Percentiles rank a stretch among this genome's conserved stretches.
Evolutionary conservation across 257 asterid species (phyloP).

Genomic region (Hygrophila difformis): DNA sequence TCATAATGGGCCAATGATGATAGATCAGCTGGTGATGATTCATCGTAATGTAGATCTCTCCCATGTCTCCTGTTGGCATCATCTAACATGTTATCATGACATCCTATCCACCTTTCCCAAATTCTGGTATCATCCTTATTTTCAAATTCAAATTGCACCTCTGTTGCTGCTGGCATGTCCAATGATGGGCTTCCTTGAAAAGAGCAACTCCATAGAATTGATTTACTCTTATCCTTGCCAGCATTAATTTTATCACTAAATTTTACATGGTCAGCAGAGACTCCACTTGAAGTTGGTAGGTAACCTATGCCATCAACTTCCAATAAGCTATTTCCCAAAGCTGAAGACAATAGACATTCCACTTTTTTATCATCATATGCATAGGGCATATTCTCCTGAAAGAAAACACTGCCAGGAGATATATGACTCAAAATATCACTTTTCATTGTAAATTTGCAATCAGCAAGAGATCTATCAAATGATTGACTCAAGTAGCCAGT

Average conservation of each 20-base stretch:
- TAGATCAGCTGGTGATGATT: constrained; percentile 22
- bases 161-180: constrained; percentile 30
- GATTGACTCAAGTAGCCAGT: constrained; percentile 25
- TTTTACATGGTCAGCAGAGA: constrained; percentile 25
- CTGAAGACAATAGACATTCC: constrained; percentile 23
- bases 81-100: constrained; percentile 26
- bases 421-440: constrained; percentile 16
- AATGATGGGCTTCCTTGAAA: constrained; percentile 25
- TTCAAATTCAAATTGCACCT: constrained; percentile 29
- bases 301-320: constrained; percentile 21
- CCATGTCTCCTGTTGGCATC: constrained; percentile 21
- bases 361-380: constrained; percentile 22
- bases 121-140: constrained; percentile 23
- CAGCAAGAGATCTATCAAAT: constrained; percentile 29
- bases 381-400: constrained; percentile 27
- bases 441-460: constrained; percentile 11
- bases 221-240: constrained; percentile 22
- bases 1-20: constrained; percentile 31
- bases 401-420: constrained; percentile 30
- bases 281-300: constrained; percentile 19
- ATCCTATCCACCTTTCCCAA: constrained; percentile 23
- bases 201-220: constrained; percentile 42
- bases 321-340: constrained; percentile 27
- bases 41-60: constrained; percentile 22
- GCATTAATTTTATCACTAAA: constrained; percentile 24